A percentile compares a stretch with the other conserved stretches of the same genome.
Evolutionary conservation across 805 yeast species (phyloP).

Genomic region (Wickerhamiella lipophila): DNA sequence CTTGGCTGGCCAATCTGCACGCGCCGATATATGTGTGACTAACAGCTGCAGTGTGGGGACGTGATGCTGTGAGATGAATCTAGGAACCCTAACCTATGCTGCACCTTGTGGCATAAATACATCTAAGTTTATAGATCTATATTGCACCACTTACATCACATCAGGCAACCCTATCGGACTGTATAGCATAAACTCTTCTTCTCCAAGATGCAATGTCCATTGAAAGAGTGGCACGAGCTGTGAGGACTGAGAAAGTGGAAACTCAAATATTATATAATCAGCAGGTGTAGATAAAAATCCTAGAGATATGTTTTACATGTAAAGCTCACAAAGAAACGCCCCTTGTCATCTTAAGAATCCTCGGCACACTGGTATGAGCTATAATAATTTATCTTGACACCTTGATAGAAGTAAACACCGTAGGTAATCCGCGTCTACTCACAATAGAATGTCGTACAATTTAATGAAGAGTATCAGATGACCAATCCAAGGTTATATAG

Average conservation of each 20-base stretch:
- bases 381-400: slow-evolving; percentile 11
- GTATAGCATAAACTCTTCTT: too few relatives aligned
- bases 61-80: neutral
- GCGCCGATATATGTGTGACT: neutral
- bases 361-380: slow-evolving; percentile 13
- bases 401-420: slow-evolving; percentile 12
- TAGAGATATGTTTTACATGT: neutral
- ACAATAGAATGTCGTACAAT: slow-evolving; percentile 11
- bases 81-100: too few relatives aligned
- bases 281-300: too few relatives aligned
- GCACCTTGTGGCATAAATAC: too few relatives aligned
- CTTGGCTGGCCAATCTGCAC: neutral
- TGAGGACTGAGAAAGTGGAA: too few relatives aligned
- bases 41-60: neutral
- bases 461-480: slow-evolving; percentile 3
- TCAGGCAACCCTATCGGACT: too few relatives aligned
- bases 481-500: neutral
- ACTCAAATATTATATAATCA: neutral
- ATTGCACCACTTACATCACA: too few relatives aligned
- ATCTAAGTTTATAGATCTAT: too few relatives aligned
- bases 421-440: slow-evolving; percentile 10
- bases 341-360: slow-evolving; percentile 5
- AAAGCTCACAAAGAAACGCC: neutral
- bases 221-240: neutral
- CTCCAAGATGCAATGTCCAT: neutral